Evolutionary conservation across 257 asterid genomes (phyloP).

Genomic region (Primulina eburnea): DNA sequence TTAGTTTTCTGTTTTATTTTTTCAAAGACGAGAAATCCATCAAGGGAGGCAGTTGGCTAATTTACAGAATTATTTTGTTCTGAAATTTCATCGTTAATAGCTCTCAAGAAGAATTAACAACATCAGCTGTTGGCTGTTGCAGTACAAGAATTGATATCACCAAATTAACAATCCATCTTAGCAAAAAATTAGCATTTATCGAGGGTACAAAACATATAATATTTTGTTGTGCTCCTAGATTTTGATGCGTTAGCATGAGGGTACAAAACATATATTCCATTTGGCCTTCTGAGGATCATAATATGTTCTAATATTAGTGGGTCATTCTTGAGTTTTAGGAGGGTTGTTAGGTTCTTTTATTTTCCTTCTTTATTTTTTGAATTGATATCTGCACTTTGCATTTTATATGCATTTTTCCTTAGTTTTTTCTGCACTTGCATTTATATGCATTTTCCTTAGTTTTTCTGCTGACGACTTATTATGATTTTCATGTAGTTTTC

Average conservation of each 20-base stretch:
- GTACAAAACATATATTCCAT: not conserved
- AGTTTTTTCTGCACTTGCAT: slow-evolving; percentile 8
- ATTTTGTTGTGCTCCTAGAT: not conserved
- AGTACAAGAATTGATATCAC: not conserved
- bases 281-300: slow-evolving; percentile 18
- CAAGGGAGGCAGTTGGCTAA: slow-evolving; percentile 8
- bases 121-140: too few species aligned
- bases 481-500: slow-evolving; percentile 60
- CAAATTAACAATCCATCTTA: not conserved
- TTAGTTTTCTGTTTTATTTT: not conserved
- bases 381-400: slow-evolving; percentile 15
- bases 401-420: not conserved
- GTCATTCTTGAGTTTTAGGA: not conserved
- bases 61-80: not conserved
- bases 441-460: slow-evolving; percentile 1
- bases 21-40: slow-evolving; percentile 1
- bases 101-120: not conserved
- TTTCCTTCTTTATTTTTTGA: not conserved
- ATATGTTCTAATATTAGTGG: not conserved
- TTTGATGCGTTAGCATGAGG: slow-evolving; percentile 5
- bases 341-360: slow-evolving; percentile 1
- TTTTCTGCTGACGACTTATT: slow-evolving; percentile 19
- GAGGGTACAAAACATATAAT: not conserved
- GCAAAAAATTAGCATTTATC: slow-evolving; percentile 2
- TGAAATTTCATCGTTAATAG: not conserved